A percentile compares a stretch with the other conserved stretches of the same genome.
Conservation (phyloP, 2,329 filamentous ascomycete species). For the Ascochyta lentis region DNA sequence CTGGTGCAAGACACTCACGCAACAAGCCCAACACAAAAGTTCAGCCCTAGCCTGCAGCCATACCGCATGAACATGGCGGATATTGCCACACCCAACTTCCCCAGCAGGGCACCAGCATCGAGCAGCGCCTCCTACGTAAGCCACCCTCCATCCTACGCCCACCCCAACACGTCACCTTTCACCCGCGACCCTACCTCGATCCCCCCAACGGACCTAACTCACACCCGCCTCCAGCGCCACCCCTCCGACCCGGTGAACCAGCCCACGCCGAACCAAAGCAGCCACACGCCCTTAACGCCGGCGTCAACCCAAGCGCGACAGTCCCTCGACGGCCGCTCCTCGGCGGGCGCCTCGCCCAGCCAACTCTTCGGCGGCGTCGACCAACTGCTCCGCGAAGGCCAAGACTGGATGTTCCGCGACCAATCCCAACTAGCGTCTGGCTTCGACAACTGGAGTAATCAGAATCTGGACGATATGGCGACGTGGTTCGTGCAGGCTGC, state of each 20-base stretch:
- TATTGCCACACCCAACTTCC: slow-evolving; percentile 29
- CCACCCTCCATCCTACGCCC: slow-evolving; percentile 20
- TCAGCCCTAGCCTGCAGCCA: slow-evolving; percentile 36
- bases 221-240: slow-evolving; percentile 41
- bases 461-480: slow-evolving; percentile 39
- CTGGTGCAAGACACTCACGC: slow-evolving; percentile 23
- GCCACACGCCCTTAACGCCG: slow-evolving; percentile 23
- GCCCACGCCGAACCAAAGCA: slow-evolving; percentile 20
- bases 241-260: slow-evolving; percentile 26
- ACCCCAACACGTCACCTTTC: slow-evolving; percentile 26
- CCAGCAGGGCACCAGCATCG: neutral
- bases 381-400: slow-evolving; percentile 66
- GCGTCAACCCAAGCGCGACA: slow-evolving; percentile 33
- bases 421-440: slow-evolving; percentile 66
- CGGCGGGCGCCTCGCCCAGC: slow-evolving; percentile 52
- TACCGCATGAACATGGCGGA: slow-evolving; percentile 40
- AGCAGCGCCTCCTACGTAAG: slow-evolving; percentile 25
- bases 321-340: slow-evolving; percentile 36
- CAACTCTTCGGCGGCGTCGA: slow-evolving; percentile 67
- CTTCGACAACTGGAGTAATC: slow-evolving; percentile 65
- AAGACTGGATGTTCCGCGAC: slow-evolving; percentile 68
- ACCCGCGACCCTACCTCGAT: slow-evolving; percentile 41
- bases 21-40: slow-evolving; percentile 29
- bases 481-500: slow-evolving; percentile 32
- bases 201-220: slow-evolving; percentile 39